Percentiles rank a stretch among this genome's conserved stretches.
These are phyloP conservation scores for Amaranthus hypochondriacus DNA, from an alignment of 148 eudicot genomes.

Conservation along the genomic window DNA sequence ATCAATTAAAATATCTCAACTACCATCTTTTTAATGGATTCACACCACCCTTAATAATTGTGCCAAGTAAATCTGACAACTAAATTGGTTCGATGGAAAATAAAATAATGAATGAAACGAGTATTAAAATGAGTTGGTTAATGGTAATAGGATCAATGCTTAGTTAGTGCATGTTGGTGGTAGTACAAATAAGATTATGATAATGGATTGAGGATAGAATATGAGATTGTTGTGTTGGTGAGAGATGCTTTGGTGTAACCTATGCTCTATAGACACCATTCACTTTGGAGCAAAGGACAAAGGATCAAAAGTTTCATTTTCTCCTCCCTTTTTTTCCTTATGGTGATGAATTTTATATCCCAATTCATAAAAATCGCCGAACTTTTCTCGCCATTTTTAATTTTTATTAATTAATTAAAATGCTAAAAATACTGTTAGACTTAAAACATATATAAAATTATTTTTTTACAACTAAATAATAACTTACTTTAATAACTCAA, in stretches of 20 bases:
- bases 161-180: no score
- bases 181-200: conserved; percentile 7
- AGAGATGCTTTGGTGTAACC: not conserved
- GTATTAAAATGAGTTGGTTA: no score
- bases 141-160: no score
- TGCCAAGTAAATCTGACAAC: no score
- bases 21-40: no score
- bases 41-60: no score
- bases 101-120: no score
- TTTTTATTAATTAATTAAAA: no score
- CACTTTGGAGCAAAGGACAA: not conserved
- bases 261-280: conserved; percentile 2
- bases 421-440: no score
- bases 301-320: not conserved
- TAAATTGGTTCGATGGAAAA: no score
- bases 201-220: not conserved
- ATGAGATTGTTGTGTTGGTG: not conserved
- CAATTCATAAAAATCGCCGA: not conserved
- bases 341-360: not conserved
- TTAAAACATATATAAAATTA: not conserved
- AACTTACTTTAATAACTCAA: no score
- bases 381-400: not conserved
- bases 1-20: no score
- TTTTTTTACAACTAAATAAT: not conserved
- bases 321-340: not conserved